phyloP scores from a whole-genome alignment of 345 rosid genomes.

The Carallia brachiata region DNA sequence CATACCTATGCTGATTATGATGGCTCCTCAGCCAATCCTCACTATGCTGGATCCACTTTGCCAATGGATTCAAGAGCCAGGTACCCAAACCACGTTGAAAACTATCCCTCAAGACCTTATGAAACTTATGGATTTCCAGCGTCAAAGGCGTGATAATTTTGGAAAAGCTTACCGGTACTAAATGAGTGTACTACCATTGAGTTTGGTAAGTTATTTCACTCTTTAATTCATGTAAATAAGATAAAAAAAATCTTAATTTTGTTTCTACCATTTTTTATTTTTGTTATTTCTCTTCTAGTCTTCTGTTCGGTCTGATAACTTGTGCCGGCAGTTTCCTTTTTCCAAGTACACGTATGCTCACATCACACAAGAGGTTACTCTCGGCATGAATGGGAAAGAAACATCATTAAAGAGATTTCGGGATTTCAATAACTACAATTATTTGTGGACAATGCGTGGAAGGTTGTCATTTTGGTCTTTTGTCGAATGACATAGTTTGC shows the following conservation, averaged over 20 bases:
- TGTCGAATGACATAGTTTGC: constrained; percentile 12
- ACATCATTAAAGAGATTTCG: background rate
- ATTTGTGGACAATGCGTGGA: constrained; percentile 1
- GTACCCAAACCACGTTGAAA: constrained; percentile 57
- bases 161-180: constrained; percentile 84
- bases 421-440: constrained; percentile 2
- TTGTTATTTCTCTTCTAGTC: background rate
- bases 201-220: constrained; percentile 61
- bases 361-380: background rate
- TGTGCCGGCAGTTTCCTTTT: background rate
- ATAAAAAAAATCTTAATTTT: constrained; percentile 2
- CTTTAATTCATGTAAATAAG: constrained; percentile 16
- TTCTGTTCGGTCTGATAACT: background rate
- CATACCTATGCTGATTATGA: constrained; percentile 64
- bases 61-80: constrained; percentile 64
- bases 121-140: constrained; percentile 70
- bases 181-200: constrained; percentile 27
- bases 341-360: constrained; percentile 5
- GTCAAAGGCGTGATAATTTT: constrained; percentile 75
- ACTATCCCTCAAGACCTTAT: constrained; percentile 67
- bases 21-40: constrained; percentile 51
- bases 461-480: constrained; percentile 9
- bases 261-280: constrained; percentile 5
- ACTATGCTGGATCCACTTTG: constrained; percentile 49
- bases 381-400: constrained; percentile 2